A percentile compares a stretch with the other conserved stretches of the same genome.
phyloP scores from a whole-genome alignment of 208 protist genomes.

The Vickermania spadyakhi region DNA sequence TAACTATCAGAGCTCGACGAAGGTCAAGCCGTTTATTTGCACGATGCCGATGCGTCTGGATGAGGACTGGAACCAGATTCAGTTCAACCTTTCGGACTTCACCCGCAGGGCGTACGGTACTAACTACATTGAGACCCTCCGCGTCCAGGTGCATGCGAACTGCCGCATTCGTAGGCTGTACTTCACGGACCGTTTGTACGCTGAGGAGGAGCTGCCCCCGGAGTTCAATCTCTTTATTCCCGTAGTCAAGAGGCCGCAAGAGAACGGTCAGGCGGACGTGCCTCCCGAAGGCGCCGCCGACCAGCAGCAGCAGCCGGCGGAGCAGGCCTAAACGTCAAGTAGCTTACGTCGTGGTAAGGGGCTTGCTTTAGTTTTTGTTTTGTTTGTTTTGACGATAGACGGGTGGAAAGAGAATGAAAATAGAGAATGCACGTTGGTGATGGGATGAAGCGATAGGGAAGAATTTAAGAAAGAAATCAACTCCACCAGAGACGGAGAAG shows the following conservation, averaged over 20 bases:
- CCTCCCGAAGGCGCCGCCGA: background rate
- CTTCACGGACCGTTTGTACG: conserved; percentile 98
- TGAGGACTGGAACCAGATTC: conserved; percentile 99
- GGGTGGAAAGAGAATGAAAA: too few species aligned
- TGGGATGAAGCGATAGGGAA: too few species aligned
- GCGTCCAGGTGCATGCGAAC: conserved; percentile 98
- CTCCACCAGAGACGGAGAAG: too few species aligned
- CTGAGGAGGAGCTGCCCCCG: conserved; percentile 98
- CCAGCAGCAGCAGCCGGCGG: conserved; percentile 1
- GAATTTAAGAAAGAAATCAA: too few species aligned
- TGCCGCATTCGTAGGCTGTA: conserved; percentile 98
- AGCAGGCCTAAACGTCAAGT: too few species aligned
- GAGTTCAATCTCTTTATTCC: conserved; percentile 99
- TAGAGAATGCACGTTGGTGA: too few species aligned
- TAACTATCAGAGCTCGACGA: conserved; percentile 98
- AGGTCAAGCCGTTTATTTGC: conserved; percentile 99
- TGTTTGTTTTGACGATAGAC: too few species aligned
- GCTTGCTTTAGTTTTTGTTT: too few species aligned
- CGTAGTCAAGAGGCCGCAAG: conserved; percentile 66
- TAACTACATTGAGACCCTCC: conserved; percentile 98
- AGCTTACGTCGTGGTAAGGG: too few species aligned
- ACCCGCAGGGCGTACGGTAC: conserved; percentile 98
- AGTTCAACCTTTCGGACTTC: conserved; percentile 99
- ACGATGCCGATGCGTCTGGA: conserved; percentile 99
- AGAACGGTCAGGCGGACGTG: conserved; percentile 9